Conservation (phyloP, 805 yeast genomes). For the Kuraishia borneana region DNA sequence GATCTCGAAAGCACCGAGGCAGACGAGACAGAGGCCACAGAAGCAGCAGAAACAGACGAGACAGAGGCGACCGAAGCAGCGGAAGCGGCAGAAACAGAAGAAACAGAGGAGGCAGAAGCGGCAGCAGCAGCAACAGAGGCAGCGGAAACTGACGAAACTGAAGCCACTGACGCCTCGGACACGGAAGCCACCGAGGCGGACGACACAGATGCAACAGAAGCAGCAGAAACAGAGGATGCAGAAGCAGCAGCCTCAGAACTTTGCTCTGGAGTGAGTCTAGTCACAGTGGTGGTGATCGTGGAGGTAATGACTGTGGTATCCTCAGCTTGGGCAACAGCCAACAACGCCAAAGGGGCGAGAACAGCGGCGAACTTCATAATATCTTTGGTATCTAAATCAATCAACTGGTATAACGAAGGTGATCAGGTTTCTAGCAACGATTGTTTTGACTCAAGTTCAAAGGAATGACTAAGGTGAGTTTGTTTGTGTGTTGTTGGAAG, state of each 20-base stretch:
- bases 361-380: conserved; percentile 15
- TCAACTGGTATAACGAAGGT: not conserved
- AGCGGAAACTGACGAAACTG: conserved; percentile 9
- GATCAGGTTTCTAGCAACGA: not conserved
- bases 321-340: conserved; percentile 16
- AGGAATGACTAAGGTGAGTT: conserved; percentile 25
- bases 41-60: conserved; percentile 8
- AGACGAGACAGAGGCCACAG: conserved; percentile 11
- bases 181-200: conserved; percentile 9
- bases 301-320: conserved; percentile 28
- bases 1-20: conserved; percentile 9
- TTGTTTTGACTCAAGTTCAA: not conserved
- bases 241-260: conserved; percentile 15
- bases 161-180: conserved; percentile 9
- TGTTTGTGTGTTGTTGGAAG: conserved; percentile 73
- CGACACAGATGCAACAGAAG: conserved; percentile 9
- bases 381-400: too few relatives aligned
- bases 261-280: conserved; percentile 34
- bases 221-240: conserved; percentile 12
- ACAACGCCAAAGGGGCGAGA: conserved; percentile 12
- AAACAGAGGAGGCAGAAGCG: conserved; percentile 6
- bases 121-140: conserved; percentile 9
- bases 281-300: conserved; percentile 35
- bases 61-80: conserved; percentile 14
- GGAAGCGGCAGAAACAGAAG: conserved; percentile 8